Conservation (phyloP, 2,329 filamentous ascomycete genomes). For the Fonsecaea pedrosoi region DNA sequence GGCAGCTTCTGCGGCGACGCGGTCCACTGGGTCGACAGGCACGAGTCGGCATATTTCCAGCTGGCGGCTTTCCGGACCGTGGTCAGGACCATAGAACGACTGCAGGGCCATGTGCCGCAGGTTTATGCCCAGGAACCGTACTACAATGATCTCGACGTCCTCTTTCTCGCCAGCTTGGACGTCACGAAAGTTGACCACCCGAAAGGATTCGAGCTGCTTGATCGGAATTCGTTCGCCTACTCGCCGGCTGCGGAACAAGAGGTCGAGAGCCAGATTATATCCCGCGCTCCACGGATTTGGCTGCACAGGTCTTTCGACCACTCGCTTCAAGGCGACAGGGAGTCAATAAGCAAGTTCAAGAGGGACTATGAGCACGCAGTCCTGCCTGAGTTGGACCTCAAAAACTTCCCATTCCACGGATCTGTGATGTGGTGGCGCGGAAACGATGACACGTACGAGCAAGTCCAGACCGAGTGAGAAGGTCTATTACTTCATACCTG, state of each 20-base stretch:
- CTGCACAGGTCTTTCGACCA: constrained; percentile 27
- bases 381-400: constrained; percentile 25
- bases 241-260: constrained; percentile 61
- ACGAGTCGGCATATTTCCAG: constrained; percentile 32
- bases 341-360: constrained; percentile 5
- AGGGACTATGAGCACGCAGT: background rate
- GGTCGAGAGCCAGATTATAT: constrained; percentile 29
- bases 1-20: constrained; percentile 35
- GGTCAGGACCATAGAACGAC: constrained; percentile 19
- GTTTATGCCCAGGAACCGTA: constrained; percentile 63
- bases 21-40: constrained; percentile 29
- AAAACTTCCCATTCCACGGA: constrained; percentile 31
- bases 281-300: constrained; percentile 27
- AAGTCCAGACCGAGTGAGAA: background rate
- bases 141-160: constrained; percentile 53
- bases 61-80: constrained; percentile 31
- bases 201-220: constrained; percentile 59
- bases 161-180: constrained; percentile 46
- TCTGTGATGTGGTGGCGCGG: constrained; percentile 30
- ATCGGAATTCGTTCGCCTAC: constrained; percentile 61
- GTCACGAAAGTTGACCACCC: constrained; percentile 57
- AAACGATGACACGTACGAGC: background rate
- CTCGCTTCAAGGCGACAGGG: background rate
- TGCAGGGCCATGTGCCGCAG: constrained; percentile 12
- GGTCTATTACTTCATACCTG: background rate